Evolutionary conservation across 495 filamentous ascomycete genomes (phyloP).

Genomic region (Xylaria telfairii): DNA sequence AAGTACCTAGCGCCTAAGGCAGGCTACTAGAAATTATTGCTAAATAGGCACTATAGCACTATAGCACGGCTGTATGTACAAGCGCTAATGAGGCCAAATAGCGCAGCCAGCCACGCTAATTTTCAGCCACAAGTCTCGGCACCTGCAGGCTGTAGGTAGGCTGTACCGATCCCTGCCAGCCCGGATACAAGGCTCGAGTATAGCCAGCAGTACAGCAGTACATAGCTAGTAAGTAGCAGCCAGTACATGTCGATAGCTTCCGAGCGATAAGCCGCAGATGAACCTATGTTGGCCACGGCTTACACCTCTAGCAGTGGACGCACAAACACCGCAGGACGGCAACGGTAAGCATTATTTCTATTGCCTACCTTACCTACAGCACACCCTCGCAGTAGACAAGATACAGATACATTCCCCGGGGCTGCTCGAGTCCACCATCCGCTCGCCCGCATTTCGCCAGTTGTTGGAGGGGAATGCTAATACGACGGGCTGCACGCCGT

Average conservation of each 20-base stretch:
- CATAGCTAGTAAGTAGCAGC: neutral
- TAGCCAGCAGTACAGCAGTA: constrained; percentile 10
- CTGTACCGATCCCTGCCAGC: neutral
- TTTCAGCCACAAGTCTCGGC: constrained; percentile 16
- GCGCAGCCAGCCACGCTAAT: constrained; percentile 13
- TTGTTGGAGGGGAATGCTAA: constrained; percentile 26
- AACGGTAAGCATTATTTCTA: constrained; percentile 13
- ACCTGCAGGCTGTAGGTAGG: neutral
- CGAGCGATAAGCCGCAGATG: neutral
- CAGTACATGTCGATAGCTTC: constrained; percentile 18
- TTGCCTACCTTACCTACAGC: neutral
- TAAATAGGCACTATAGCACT: neutral
- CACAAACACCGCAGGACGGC: constrained; percentile 20
- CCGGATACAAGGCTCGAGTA: constrained; percentile 12
- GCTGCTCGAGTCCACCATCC: neutral
- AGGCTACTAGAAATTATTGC: neutral
- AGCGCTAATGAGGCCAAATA: constrained; percentile 1
- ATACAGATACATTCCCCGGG: neutral
- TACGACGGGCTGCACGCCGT: constrained; percentile 28
- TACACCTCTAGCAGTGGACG: constrained; percentile 18
- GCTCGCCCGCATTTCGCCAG: neutral
- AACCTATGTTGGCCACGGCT: constrained; percentile 10
- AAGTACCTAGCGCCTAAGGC: neutral
- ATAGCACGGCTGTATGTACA: too few species aligned
- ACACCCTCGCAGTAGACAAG: neutral